Conservation (phyloP, 495 filamentous ascomycete species). For the Monascus purpureus region DNA sequence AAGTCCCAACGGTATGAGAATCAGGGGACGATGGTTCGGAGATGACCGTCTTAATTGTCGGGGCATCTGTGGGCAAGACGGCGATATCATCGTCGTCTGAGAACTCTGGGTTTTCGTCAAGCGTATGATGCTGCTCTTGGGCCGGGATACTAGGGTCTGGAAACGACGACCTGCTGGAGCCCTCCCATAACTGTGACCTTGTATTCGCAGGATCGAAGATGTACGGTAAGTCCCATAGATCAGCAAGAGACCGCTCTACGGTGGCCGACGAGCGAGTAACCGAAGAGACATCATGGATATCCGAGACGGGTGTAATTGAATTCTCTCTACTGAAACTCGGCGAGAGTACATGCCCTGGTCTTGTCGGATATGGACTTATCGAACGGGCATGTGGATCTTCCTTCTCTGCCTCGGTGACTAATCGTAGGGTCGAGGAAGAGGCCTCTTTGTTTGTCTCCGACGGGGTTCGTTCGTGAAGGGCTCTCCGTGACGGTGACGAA, state of each 20-base stretch:
- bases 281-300: slow-evolving; percentile 8
- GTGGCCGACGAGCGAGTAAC: slow-evolving; percentile 14
- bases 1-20: slow-evolving; percentile 8
- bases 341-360: slow-evolving; percentile 36
- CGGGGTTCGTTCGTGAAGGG: slow-evolving; percentile 37
- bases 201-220: slow-evolving; percentile 27
- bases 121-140: slow-evolving; percentile 4
- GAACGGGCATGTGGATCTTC: slow-evolving; percentile 28
- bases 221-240: slow-evolving; percentile 28
- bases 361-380: slow-evolving; percentile 36
- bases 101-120: slow-evolving; percentile 9
- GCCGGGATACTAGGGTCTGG: slow-evolving; percentile 15
- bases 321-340: slow-evolving; percentile 33
- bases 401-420: slow-evolving; percentile 19
- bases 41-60: slow-evolving; percentile 28
- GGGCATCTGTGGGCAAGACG: slow-evolving; percentile 19
- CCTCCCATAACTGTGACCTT: slow-evolving; percentile 30
- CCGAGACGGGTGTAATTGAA: slow-evolving; percentile 16
- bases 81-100: slow-evolving; percentile 26
- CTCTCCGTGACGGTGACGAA: slow-evolving; percentile 26
- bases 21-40: slow-evolving; percentile 18
- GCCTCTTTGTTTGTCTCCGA: slow-evolving; percentile 33
- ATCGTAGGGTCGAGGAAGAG: slow-evolving; percentile 15
- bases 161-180: slow-evolving; percentile 30
- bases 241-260: slow-evolving; percentile 17